A percentile compares a stretch with the other conserved stretches of the same genome.
phyloP scores from a whole-genome alignment of 2,329 filamentous ascomycete species.

The Thermochaetoides dissita region DNA sequence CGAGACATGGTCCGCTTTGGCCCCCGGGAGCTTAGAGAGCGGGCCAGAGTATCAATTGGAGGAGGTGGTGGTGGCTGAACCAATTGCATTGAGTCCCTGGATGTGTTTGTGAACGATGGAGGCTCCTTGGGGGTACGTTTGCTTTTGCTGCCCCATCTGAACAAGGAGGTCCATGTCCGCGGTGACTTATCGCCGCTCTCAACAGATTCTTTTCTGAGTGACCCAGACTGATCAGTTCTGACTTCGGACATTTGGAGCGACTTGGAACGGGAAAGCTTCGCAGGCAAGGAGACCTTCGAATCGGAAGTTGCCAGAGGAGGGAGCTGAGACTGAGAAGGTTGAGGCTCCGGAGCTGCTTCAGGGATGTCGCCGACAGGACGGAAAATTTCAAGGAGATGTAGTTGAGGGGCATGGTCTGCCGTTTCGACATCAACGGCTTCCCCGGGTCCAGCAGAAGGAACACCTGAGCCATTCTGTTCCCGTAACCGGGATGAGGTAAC shows the following conservation, averaged over 20 bases:
- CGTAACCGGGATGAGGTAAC: constrained; percentile 36
- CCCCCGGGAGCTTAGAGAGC: constrained; percentile 28
- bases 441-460: too few relatives aligned
- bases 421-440: too few relatives aligned
- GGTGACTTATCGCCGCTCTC: constrained; percentile 31
- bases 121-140: constrained; percentile 41
- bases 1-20: constrained; percentile 76
- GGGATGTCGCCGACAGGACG: too few relatives aligned
- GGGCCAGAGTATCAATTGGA: constrained; percentile 20
- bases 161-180: constrained; percentile 57
- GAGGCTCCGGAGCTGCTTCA: too few relatives aligned
- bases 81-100: constrained; percentile 65
- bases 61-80: constrained; percentile 24
- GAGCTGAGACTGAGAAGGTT: too few relatives aligned
- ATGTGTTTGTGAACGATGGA: constrained; percentile 84
- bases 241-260: constrained; percentile 32
- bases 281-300: constrained; percentile 24
- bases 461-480: constrained; percentile 10
- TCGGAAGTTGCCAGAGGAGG: constrained; percentile 19
- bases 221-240: constrained; percentile 34
- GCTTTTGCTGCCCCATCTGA: constrained; percentile 53
- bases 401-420: too few relatives aligned
- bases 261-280: constrained; percentile 34
- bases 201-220: constrained; percentile 40
- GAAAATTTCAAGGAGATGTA: too few relatives aligned